These are phyloP conservation scores for Tolypocladium endophyticum DNA, from an alignment of 2,329 filamentous ascomycete genomes.

Conservation along the genomic window DNA sequence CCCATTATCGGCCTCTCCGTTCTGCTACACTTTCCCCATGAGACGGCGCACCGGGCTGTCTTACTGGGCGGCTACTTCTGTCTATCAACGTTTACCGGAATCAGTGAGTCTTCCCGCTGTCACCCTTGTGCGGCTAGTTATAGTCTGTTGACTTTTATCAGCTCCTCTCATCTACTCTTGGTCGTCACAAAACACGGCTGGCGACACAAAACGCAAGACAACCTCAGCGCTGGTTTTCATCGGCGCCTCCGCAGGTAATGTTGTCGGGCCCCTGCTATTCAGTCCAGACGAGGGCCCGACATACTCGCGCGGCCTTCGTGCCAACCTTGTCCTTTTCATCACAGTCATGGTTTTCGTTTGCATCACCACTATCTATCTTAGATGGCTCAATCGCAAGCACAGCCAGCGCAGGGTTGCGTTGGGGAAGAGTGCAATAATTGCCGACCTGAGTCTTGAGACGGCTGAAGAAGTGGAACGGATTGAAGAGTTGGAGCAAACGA, in stretches of 20 bases:
- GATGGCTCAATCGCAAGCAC: conserved; percentile 43
- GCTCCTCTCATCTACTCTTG: conserved; percentile 50
- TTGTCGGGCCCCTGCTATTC: conserved; percentile 55
- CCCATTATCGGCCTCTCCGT: conserved; percentile 47
- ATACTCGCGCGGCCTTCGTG: conserved; percentile 40
- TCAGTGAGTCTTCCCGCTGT: conserved; percentile 15
- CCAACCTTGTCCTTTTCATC: conserved; percentile 52
- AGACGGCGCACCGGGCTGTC: conserved; percentile 31
- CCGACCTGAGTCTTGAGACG: conserved; percentile 50
- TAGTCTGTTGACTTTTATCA: conserved; percentile 8
- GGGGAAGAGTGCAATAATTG: conserved; percentile 47
- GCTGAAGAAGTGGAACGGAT: conserved; percentile 29
- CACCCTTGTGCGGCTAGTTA: neutral
- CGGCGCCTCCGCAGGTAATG: conserved; percentile 55
- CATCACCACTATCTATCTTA: conserved; percentile 33
- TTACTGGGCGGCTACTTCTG: conserved; percentile 48
- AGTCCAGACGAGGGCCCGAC: conserved; percentile 35
- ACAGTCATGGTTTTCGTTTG: conserved; percentile 42
- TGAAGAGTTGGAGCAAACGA: conserved; percentile 14
- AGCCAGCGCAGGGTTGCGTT: conserved; percentile 40
- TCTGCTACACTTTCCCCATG: conserved; percentile 38
- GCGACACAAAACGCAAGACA: conserved; percentile 60
- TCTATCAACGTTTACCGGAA: conserved; percentile 43
- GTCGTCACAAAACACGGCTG: conserved; percentile 53
- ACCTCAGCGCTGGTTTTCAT: conserved; percentile 56